Base-by-base conservation (phyloP, 1,284 basidiomycete genomes). In the Pseudomicrostroma phylloplanum region DNA sequence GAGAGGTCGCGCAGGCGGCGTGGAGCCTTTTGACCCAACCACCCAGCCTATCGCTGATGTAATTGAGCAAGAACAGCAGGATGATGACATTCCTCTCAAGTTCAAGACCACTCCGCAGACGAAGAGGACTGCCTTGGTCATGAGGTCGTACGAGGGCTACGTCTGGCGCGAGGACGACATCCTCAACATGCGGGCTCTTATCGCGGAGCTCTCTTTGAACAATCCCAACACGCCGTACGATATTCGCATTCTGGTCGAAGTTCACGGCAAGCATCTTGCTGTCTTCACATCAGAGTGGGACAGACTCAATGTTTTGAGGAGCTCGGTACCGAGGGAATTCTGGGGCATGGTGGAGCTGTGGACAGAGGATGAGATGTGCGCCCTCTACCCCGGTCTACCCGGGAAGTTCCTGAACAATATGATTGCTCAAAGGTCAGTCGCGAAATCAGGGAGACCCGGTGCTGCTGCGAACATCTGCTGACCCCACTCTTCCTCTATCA, bases 251-350 rank as follows among this genome's bases (percentile, higher is more conserved):
- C 66, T 79, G n/a, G 73, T 79, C 61, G 77, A 79, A 64, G 77
- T 79, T 42, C 70, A 79, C 54, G 71, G 75, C 55, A 67, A 60
- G 17, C 67, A 73, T 57, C 69, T 79, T 19, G 71, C 74, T 57
- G 73, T 78, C 43, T 79, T 79, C 56, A 78, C 77, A 4, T 77
- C 74, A 23, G 77, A 79, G 59, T 78, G 76, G 76, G 77, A 78
- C 61, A 68, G 77, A 21, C 73, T 77, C 64, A 72, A 76, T 46
- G 76, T 79, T 56, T 67, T 79, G 26, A 63, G 73, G 19, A 67
- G 66, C 21, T 73, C 71, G 46, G 77, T 79, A 0, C 77, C 77
- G 19, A 71, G 77, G 62, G 77, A 79, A 62, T 79, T 79, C 62
- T 79, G 77, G 77, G 77, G 77, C 40, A 61, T 79, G 51, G 77